Evolutionary conservation across 2,329 filamentous ascomycete genomes (phyloP), one percentile per base, ranked within the genome.

Genomic region (Sclerotiophoma versabilis): DNA sequence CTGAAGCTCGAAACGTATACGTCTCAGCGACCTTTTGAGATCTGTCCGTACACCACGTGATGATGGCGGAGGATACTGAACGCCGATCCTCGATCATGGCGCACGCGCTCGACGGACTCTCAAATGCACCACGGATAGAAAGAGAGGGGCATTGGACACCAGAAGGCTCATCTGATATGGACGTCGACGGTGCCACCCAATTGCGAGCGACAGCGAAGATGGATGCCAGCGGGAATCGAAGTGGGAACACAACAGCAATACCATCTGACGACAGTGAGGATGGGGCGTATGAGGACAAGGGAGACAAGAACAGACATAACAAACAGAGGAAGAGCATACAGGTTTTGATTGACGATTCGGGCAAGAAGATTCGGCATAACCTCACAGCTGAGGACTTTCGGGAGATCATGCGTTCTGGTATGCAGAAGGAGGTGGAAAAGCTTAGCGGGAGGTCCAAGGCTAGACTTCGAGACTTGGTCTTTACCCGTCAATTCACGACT

Each of bases 401-500:
- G 37, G 78, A 81, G 11, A 77, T 82, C 23, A 62, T 83, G 17
- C 69, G 69, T 3, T 69, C 73, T 36, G 76, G 76, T 23, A 68
- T 81, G 17, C 76, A 79, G 54, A 69, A 76, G 42, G 77, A 81
- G 48, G 74, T 75, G 30, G 65, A 65, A 17, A 68, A 63, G 43
- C 53, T 63, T 17, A 62, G 57, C 20, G 65, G 68, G 6, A 76
- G 73, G 54, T 74, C 71, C 11, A 75, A 78, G 19, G 71, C 66
- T 26, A 73, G 73, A 12, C 76, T 83, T 37, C 72, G 80, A 49
- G 80, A 89, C 64, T 76, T 91, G 37, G 83, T 90, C 45, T 93
- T 92, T 68, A 91, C 88, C 0, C 80, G 84, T 20, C 86, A 88
- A 57, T 90, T 91, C 65, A 90, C 88, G 5, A 82, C 87, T 0